Base-by-base conservation (phyloP, 2,329 filamentous ascomycete species). In the Rhynchosporium graminicola region DNA sequence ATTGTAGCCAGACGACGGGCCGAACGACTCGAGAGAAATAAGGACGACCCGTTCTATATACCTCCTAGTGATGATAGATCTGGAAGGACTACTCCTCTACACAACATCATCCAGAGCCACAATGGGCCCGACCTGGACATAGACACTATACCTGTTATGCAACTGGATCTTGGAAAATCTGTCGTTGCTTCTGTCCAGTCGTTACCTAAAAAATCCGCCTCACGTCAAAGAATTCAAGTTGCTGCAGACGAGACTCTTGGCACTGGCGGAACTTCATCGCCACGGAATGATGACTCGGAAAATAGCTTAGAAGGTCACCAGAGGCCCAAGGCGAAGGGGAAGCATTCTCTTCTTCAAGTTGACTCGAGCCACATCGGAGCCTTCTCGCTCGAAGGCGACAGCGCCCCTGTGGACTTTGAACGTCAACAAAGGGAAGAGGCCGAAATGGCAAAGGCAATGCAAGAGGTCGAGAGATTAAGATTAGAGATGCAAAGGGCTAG, bases 31-130 rank as follows among this genome's bases (percentile, higher is more conserved):
- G 92, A 96, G 73, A 85, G 92, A 61, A 91, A 97, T 75, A 90
- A 85, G 69, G 94, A 98, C 72, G 95, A 99, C 71, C 95, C 95
- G 0, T 99, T 97, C 75, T 99, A 99, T 73, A 98, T 99, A 71
- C 81, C 80, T 29, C 76, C 78, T 7, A 77, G 77, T 43, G 80
- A 80, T 31, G 79, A 77, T 47, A 77, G 78, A 0, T 86, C 85
- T 3, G 85, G 86, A 40, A 83, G 83, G 5, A 88, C 89, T 0
- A 94, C 90, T 0, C 91, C 91, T 0, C 87, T 95, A 56, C 90
- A 94, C 71, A 90, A 86, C 67, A 91, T 95, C 62, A 79, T 90
- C 3, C 83, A 86, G 63, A 86, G 82, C 62, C 86, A 86, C 62
- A 93, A 94, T 72, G 88, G 87, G 1, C 87, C 88, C 2, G 89